Evolutionary conservation across 2,329 filamentous ascomycete genomes (phyloP), one percentile per base, ranked within the genome.

Genomic region (Sclerotinia minor): DNA sequence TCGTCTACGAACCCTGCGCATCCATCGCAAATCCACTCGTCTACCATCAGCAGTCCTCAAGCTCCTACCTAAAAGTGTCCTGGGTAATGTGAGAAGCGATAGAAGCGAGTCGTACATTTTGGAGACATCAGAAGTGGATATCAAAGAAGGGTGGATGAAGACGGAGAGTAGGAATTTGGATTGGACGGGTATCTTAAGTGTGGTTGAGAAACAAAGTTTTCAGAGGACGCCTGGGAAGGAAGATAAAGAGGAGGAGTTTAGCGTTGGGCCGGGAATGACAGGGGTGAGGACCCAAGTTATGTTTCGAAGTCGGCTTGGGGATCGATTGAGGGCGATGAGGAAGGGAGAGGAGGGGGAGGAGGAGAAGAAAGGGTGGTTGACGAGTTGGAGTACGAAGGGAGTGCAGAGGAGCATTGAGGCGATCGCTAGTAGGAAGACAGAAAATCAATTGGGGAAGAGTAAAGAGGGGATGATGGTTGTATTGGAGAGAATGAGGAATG

Each of bases 401-500:
- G 85, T 94, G 57, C 90, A 94, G 77, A 83, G 89, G 71, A 92
- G 88, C 75, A 94, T 95, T 74, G 92, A 95, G 80, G 85, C 85
- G 65, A 88, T 94, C 69, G 91, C 90, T 15, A 87, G 91, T 50
- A 89, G 88, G 75, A 90, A 92, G 76, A 92, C 92, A 6, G 86
- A 89, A 72, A 89, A 90, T 74, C 90, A 92, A 76, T 84, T 94
- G 74, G 88, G 89, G 64, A 94, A 94, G 80, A 92, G 90, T 73
- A 87, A 90, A 61, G 90, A 94, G 77, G 92, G 92, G 60, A 94
- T 95, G 92, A 88, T 86, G 67, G 86, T 94, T 49, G 91, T 95
- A 11, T 82, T 95, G 29, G 90, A 93, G 78, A 83, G 91, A 59
- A 78, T 92, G 75, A 81, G 89, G 65, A 81, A 83, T 68, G 89